phyloP scores from a whole-genome alignment of 2,329 filamentous ascomycete genomes.

The Sarocladium oryzae region DNA sequence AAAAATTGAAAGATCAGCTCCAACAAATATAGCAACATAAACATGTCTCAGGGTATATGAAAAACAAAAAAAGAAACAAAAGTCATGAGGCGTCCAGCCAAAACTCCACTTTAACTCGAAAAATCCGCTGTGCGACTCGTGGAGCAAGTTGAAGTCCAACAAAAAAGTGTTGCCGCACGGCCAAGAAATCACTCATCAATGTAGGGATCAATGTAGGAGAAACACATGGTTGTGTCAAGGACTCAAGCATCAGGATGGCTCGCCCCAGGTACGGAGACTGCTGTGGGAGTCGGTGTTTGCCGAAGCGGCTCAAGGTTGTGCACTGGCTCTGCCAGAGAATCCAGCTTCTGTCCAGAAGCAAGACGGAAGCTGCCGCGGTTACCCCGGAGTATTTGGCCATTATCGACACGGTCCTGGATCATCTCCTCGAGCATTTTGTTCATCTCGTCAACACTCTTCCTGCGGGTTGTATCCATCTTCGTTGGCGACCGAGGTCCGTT shows the following conservation, averaged over 20 bases:
- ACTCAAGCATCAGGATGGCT: neutral
- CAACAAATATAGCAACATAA: neutral
- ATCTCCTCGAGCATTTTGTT: conserved; percentile 91
- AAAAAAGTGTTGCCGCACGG: too few relatives aligned
- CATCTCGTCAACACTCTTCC: conserved; percentile 81
- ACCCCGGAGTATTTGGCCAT: conserved; percentile 62
- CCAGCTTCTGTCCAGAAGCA: conserved; percentile 37
- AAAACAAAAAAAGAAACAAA: neutral
- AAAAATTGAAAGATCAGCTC: conserved; percentile 11
- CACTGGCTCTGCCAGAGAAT: conserved; percentile 26
- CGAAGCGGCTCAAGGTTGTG: conserved; percentile 33
- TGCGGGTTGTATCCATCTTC: conserved; percentile 35
- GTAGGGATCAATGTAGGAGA: too few relatives aligned
- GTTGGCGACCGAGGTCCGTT: conserved; percentile 17
- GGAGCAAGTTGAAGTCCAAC: neutral
- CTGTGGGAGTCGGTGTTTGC: conserved; percentile 26
- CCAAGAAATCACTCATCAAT: too few relatives aligned
- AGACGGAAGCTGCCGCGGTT: conserved; percentile 61
- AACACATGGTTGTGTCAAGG: too few relatives aligned
- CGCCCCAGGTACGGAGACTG: neutral
- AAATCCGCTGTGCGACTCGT: neutral
- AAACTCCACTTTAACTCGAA: neutral
- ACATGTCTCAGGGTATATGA: conserved; percentile 4
- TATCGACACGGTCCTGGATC: conserved; percentile 83
- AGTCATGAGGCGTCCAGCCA: neutral